Percentiles rank a stretch among this genome's conserved stretches.
These are phyloP conservation scores for Phytopythium ostracodes DNA, from an alignment of 352 stramenopile genomes.

Conservation along the genomic window DNA sequence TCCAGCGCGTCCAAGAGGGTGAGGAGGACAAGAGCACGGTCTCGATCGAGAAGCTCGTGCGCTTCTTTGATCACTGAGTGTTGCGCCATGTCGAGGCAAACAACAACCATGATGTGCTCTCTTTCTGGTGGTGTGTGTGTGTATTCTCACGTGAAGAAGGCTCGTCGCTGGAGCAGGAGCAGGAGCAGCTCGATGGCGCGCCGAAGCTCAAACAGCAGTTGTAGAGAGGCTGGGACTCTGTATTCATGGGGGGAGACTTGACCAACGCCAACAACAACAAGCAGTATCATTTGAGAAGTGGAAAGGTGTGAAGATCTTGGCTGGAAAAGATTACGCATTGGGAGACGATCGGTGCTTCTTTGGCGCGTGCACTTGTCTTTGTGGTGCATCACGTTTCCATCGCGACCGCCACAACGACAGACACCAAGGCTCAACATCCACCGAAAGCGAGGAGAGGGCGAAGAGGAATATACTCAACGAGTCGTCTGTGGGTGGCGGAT, in stretches of 20 bases:
- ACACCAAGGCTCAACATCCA: not conserved
- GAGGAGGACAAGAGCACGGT: conserved; percentile 30
- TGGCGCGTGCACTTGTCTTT: not conserved
- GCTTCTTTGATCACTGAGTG: conserved; percentile 59
- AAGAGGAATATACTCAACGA: conserved; percentile 9
- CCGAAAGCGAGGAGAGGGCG: not conserved
- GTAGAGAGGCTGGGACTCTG: not conserved
- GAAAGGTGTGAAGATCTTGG: not conserved
- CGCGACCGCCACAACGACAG: not conserved
- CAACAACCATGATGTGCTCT: not conserved
- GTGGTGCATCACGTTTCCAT: not conserved
- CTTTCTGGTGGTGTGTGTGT: conserved; percentile 4
- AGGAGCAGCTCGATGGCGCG: not conserved
- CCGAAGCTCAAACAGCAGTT: not conserved
- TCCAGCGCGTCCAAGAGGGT: conserved; percentile 43
- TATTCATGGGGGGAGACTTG: no score
- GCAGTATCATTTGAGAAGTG: not conserved
- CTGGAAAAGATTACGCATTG: not conserved
- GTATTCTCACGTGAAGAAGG: not conserved
- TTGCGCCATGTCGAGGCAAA: not conserved
- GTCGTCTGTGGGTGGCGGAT: not conserved
- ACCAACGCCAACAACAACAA: not conserved
- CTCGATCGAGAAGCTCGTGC: conserved; percentile 52
- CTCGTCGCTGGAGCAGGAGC: conserved; percentile 1
- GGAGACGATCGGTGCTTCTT: not conserved